These are phyloP conservation scores for Vaccinium vitisidaea DNA, from an alignment of 148 eudicot genomes.

Conservation along the genomic window DNA sequence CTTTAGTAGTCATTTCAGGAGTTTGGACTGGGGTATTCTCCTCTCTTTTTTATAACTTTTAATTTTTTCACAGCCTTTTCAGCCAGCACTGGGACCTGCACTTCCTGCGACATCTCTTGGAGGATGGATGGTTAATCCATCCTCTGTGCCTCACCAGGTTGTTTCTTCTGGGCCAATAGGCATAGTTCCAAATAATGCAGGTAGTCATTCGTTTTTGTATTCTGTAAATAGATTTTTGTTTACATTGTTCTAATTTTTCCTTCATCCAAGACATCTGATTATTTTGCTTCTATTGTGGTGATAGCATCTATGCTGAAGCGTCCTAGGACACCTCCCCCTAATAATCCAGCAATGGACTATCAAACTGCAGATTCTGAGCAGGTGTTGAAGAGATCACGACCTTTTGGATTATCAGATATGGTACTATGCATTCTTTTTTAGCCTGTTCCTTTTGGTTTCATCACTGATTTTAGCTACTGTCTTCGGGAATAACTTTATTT, in stretches of 20 bases:
- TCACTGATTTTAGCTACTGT: background rate
- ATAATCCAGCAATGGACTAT: conserved; percentile 44
- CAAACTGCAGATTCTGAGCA: conserved; percentile 59
- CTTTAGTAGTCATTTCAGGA: background rate
- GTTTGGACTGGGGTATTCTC: background rate
- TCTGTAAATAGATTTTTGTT: background rate
- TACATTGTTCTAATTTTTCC: background rate
- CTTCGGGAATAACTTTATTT: conserved; percentile 4
- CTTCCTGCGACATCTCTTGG: conserved; percentile 42
- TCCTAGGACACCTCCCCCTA: conserved; percentile 51
- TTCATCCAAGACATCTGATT: background rate
- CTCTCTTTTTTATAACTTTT: background rate
- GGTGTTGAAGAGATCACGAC: conserved; percentile 50
- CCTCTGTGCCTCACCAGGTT: conserved; percentile 45
- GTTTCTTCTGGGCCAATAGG: conserved; percentile 46
- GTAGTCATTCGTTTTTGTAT: conserved; percentile 24
- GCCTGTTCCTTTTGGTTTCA: background rate
- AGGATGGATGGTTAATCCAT: conserved; percentile 57
- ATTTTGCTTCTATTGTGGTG: conserved; percentile 15
- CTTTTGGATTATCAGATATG: conserved; percentile 58
- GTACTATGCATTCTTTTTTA: conserved; percentile 23
- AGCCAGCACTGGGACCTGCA: conserved; percentile 37
- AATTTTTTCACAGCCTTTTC: conserved; percentile 39
- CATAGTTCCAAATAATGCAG: conserved; percentile 35
- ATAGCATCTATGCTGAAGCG: conserved; percentile 52